Percentiles rank a stretch among this genome's conserved stretches.
These are phyloP conservation scores for Vigna hirtella DNA, from an alignment of 306 rosid species.

Conservation along the genomic window DNA sequence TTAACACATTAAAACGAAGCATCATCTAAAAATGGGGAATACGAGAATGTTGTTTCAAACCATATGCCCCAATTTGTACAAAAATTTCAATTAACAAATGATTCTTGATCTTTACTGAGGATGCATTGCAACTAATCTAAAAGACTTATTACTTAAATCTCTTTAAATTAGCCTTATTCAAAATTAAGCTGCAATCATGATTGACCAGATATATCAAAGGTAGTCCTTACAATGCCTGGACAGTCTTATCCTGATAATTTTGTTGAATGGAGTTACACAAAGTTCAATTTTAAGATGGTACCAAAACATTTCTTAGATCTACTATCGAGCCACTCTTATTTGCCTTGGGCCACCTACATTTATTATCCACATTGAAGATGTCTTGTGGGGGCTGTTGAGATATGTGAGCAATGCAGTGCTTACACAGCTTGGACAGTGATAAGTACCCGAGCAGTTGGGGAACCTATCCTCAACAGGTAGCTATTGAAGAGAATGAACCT, in stretches of 20 bases:
- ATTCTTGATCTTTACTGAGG: background rate
- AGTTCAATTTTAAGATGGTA: background rate
- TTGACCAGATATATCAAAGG: background rate
- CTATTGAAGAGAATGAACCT: too few species aligned
- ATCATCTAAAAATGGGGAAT: background rate
- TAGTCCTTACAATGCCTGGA: too few species aligned
- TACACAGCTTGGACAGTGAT: background rate
- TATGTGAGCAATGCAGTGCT: background rate
- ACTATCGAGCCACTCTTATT: background rate
- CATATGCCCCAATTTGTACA: background rate
- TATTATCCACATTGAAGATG: background rate
- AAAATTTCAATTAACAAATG: background rate
- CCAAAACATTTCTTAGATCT: background rate
- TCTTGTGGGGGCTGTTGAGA: background rate
- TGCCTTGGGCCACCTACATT: background rate
- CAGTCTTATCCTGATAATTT: too few species aligned
- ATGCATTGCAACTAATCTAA: constrained; percentile 28
- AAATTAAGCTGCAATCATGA: constrained; percentile 3
- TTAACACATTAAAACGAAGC: constrained; percentile 25
- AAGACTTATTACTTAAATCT: background rate
- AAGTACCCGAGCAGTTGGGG: too few species aligned
- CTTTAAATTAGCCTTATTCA: background rate
- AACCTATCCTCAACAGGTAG: too few species aligned
- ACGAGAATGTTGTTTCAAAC: background rate
- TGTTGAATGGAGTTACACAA: background rate